Conservation (phyloP, 2,329 filamentous ascomycete species). For the Colletotrichum chrysophilum region DNA sequence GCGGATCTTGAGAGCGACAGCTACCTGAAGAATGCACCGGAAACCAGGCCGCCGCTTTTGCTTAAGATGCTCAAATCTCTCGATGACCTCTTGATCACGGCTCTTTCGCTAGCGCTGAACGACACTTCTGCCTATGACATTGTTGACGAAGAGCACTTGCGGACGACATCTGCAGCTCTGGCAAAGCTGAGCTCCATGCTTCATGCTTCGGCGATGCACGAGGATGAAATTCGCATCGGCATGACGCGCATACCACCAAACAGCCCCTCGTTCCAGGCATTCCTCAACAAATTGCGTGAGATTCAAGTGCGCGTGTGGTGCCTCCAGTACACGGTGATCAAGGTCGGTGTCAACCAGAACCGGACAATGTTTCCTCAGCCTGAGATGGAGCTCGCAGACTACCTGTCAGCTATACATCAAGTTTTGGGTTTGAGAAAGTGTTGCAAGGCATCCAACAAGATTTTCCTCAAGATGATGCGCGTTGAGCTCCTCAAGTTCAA, state of each 20-base stretch:
- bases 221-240: conserved; percentile 85
- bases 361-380: conserved; percentile 66
- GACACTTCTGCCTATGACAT: conserved; percentile 79
- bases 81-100: conserved; percentile 76
- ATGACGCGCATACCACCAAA: conserved; percentile 65
- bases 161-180: conserved; percentile 73
- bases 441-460: conserved; percentile 84
- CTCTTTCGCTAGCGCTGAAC: conserved; percentile 72
- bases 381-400: conserved; percentile 77
- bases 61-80: conserved; percentile 80
- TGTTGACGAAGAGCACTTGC: conserved; percentile 80
- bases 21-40: conserved; percentile 61
- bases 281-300: conserved; percentile 78
- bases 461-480: conserved; percentile 89
- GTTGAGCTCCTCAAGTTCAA: conserved; percentile 80
- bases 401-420: conserved; percentile 81
- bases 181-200: conserved; percentile 75
- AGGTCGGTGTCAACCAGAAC: conserved; percentile 75
- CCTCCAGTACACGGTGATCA: conserved; percentile 80
- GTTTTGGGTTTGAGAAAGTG: conserved; percentile 83
- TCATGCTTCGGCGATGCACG: conserved; percentile 80
- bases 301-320: conserved; percentile 90
- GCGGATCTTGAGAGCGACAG: conserved; percentile 67
- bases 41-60: conserved; percentile 72
- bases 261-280: conserved; percentile 59